A percentile compares a stretch with the other conserved stretches of the same genome.
Conservation (phyloP, 2,329 filamentous ascomycete genomes). For the Pseudogymnoascus sp. region DNA sequence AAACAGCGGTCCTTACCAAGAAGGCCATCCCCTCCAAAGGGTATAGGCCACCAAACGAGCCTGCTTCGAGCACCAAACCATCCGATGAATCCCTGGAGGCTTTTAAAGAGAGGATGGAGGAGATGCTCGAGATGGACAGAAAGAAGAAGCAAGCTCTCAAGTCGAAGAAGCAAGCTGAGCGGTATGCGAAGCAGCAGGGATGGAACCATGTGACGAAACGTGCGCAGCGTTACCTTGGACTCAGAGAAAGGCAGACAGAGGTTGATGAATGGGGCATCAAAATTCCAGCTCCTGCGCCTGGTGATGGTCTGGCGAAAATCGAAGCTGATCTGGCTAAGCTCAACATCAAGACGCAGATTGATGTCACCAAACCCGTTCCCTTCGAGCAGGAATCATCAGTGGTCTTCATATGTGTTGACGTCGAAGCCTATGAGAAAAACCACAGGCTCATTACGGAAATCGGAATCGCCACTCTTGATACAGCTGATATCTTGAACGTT, state of each 20-base stretch:
- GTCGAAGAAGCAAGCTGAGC: slow-evolving; percentile 41
- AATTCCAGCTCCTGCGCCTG: neutral
- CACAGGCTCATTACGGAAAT: slow-evolving; percentile 71
- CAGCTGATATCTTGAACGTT: slow-evolving; percentile 42
- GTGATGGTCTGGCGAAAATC: slow-evolving; percentile 5
- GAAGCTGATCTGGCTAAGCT: slow-evolving; percentile 22
- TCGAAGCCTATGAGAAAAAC: slow-evolving; percentile 69
- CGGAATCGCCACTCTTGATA: slow-evolving; percentile 76
- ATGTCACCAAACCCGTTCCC: slow-evolving; percentile 38
- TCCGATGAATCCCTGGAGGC: slow-evolving; percentile 33
- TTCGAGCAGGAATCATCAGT: slow-evolving; percentile 45
- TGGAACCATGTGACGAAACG: slow-evolving; percentile 52
- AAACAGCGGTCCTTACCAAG: slow-evolving; percentile 22
- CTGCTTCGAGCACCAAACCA: slow-evolving; percentile 24
- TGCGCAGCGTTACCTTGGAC: slow-evolving; percentile 62
- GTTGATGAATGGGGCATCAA: neutral
- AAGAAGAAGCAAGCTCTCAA: slow-evolving; percentile 37
- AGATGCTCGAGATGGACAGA: slow-evolving; percentile 41
- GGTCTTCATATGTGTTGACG: slow-evolving; percentile 71
- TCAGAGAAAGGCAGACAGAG: slow-evolving; percentile 37
- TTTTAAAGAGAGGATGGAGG: slow-evolving; percentile 48
- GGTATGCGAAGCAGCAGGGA: slow-evolving; percentile 40
- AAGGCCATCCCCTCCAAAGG: slow-evolving; percentile 25
- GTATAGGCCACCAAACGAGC: slow-evolving; percentile 23
- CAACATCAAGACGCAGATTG: slow-evolving; percentile 28